phyloP scores from a whole-genome alignment of 495 filamentous ascomycete genomes.

The Penicillium riverlandense region DNA sequence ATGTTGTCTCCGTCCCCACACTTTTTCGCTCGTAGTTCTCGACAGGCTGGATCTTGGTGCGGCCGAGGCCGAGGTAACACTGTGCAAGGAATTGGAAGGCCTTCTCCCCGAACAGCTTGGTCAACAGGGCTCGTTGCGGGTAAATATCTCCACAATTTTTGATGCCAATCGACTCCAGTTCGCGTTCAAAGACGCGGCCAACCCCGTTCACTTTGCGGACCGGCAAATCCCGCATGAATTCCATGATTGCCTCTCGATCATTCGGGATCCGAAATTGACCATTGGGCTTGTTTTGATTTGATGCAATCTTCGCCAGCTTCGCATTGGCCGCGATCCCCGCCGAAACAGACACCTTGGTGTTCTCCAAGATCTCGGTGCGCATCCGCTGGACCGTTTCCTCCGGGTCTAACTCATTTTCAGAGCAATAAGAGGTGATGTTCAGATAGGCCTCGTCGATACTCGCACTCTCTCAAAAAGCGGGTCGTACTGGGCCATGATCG shows the following conservation, averaged over 20 bases:
- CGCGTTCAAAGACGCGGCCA: slow-evolving; percentile 88
- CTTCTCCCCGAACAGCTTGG: slow-evolving; percentile 82
- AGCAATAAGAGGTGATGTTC: slow-evolving; percentile 87
- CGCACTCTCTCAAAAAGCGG: slow-evolving; percentile 85
- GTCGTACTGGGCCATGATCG: slow-evolving; percentile 79
- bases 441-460: slow-evolving; percentile 96
- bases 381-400: slow-evolving; percentile 70
- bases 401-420: slow-evolving; percentile 56
- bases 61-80: slow-evolving; percentile 78
- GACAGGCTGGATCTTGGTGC: slow-evolving; percentile 80
- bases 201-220: slow-evolving; percentile 90
- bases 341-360: slow-evolving; percentile 80
- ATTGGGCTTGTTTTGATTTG: slow-evolving; percentile 94
- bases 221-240: slow-evolving; percentile 76
- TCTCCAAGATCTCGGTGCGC: slow-evolving; percentile 67
- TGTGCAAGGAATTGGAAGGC: slow-evolving; percentile 78
- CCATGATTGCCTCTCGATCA: slow-evolving; percentile 65
- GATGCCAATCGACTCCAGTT: slow-evolving; percentile 80
- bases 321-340: slow-evolving; percentile 93
- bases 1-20: slow-evolving; percentile 90
- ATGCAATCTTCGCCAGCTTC: slow-evolving; percentile 88
- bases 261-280: slow-evolving; percentile 75
- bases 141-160: slow-evolving; percentile 89
- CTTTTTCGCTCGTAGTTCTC: slow-evolving; percentile 91
- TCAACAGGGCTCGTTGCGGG: slow-evolving; percentile 60